phyloP scores from a whole-genome alignment of 1,284 basidiomycete genomes.

The Melampsora allii-populina region DNA sequence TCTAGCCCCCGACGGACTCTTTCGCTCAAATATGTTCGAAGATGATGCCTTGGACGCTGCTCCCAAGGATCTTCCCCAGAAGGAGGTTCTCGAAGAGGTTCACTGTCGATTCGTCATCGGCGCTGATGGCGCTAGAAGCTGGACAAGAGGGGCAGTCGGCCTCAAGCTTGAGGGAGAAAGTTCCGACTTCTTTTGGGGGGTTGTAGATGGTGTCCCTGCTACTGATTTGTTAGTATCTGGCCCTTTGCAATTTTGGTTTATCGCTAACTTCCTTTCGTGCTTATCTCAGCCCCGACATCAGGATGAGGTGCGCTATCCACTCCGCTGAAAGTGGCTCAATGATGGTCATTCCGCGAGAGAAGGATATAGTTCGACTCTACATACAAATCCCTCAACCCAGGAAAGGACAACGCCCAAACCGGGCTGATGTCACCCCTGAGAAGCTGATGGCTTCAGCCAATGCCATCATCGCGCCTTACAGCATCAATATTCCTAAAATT shows the following conservation, averaged over 20 bases:
- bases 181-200: slow-evolving; percentile 43
- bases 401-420: slow-evolving; percentile 56
- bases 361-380: slow-evolving; percentile 68
- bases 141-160: slow-evolving; percentile 67
- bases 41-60: slow-evolving; percentile 36
- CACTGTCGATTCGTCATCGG: slow-evolving; percentile 60
- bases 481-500: slow-evolving; percentile 61
- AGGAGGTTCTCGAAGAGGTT: slow-evolving; percentile 27
- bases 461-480: slow-evolving; percentile 67
- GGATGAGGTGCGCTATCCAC: slow-evolving; percentile 65
- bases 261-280: background rate
- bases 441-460: slow-evolving; percentile 64
- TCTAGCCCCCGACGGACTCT: slow-evolving; percentile 34
- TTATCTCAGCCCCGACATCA: slow-evolving; percentile 63
- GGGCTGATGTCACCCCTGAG: slow-evolving; percentile 61
- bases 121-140: slow-evolving; percentile 70
- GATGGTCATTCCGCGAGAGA: slow-evolving; percentile 69
- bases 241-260: background rate
- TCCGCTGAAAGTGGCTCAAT: slow-evolving; percentile 61
- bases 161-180: slow-evolving; percentile 70
- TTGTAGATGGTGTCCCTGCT: slow-evolving; percentile 37
- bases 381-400: slow-evolving; percentile 62
- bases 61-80: slow-evolving; percentile 28
- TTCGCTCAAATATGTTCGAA: slow-evolving; percentile 42
- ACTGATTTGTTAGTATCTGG: slow-evolving; percentile 39